phyloP scores from a whole-genome alignment of 192 early-diverging fungal species.

The Coemansia sp. region DNA sequence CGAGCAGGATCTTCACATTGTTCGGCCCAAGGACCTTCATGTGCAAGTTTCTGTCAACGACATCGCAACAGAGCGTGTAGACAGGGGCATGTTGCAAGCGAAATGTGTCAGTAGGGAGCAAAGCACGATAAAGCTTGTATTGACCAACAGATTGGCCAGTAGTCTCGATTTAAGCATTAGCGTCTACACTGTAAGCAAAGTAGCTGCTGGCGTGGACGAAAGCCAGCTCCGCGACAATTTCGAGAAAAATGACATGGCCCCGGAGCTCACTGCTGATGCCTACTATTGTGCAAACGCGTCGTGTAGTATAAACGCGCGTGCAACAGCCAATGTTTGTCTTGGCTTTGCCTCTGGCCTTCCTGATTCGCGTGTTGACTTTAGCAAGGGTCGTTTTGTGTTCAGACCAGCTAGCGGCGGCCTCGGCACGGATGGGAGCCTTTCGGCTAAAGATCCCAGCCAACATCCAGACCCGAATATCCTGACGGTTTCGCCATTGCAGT shows the following conservation, averaged over 20 bases:
- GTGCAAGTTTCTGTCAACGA: slow-evolving; percentile 15
- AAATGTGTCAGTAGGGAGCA: slow-evolving; percentile 3
- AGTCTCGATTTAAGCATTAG: slow-evolving; percentile 14
- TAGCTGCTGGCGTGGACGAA: background rate
- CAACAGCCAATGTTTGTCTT: slow-evolving; percentile 6
- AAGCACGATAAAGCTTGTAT: slow-evolving; percentile 3
- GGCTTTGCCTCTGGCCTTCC: background rate
- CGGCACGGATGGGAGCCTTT: slow-evolving; percentile 4
- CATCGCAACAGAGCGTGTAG: slow-evolving; percentile 1
- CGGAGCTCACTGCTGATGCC: background rate
- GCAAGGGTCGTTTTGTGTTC: slow-evolving; percentile 9
- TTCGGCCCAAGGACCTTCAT: slow-evolving; percentile 16
- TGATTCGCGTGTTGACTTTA: background rate
- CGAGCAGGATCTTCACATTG: slow-evolving; percentile 3
- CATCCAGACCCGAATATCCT: background rate
- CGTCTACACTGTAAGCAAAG: slow-evolving; percentile 2
- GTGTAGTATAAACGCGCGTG: slow-evolving; percentile 6
- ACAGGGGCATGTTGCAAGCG: slow-evolving; percentile 9
- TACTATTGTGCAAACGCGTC: background rate
- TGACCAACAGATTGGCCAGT: slow-evolving; percentile 10
- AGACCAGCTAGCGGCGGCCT: slow-evolving; percentile 8
- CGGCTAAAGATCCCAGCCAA: background rate
- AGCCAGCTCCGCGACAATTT: no score
- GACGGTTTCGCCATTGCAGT: background rate
- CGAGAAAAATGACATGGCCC: background rate